A percentile compares a stretch with the other conserved stretches of the same genome.
phyloP scores from a whole-genome alignment of 2,329 filamentous ascomycete species.

The Gremmenia infestans region DNA sequence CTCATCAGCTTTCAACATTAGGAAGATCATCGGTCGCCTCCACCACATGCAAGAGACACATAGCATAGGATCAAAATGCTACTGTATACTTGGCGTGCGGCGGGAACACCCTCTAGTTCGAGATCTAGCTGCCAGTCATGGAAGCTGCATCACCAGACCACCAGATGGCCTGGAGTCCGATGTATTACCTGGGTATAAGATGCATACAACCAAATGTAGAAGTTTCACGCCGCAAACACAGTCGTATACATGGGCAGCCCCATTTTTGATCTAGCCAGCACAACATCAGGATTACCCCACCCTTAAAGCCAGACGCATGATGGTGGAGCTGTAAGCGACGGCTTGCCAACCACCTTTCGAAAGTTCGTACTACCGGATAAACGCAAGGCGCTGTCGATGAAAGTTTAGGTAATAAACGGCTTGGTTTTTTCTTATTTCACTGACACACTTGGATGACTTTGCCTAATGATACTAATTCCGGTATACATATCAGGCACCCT shows the following conservation, averaged over 20 bases:
- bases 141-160: too few relatives aligned
- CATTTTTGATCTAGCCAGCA: neutral
- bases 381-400: neutral
- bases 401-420: neutral
- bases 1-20: too few relatives aligned
- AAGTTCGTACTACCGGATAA: neutral
- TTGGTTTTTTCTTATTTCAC: too few relatives aligned
- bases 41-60: too few relatives aligned
- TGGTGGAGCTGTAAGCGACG: neutral
- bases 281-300: neutral
- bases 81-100: too few relatives aligned
- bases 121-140: too few relatives aligned
- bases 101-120: too few relatives aligned
- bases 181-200: neutral
- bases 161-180: neutral
- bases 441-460: neutral
- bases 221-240: neutral
- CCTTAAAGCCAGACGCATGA: neutral
- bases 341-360: neutral
- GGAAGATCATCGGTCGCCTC: too few relatives aligned
- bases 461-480: too few relatives aligned
- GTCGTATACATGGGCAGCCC: too few relatives aligned
- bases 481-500: neutral
- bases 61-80: too few relatives aligned
- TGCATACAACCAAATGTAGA: neutral